Percentiles rank a stretch among this genome's conserved stretches.
phyloP scores from a whole-genome alignment of 2,329 filamentous ascomycete genomes.

The Verticillium isaacii region DNA sequence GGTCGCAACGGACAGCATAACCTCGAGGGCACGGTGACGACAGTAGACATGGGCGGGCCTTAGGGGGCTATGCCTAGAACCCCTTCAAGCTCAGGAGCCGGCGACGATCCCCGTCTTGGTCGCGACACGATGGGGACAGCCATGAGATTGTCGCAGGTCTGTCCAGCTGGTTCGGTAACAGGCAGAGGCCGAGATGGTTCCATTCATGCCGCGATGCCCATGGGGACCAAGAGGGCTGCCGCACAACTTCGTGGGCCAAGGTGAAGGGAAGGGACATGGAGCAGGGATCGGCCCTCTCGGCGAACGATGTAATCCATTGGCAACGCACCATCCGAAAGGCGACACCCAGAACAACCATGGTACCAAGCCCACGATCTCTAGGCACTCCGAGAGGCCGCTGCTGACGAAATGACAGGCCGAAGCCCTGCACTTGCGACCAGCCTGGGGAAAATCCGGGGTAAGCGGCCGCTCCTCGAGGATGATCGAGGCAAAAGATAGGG shows the following conservation, averaged over 20 bases:
- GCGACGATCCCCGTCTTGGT: no score
- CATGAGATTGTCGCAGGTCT: no score
- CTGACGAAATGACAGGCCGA: background rate
- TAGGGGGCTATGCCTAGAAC: no score
- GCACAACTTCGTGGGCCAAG: background rate
- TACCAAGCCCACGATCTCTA: background rate
- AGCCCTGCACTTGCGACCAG: background rate
- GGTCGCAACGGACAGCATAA: background rate
- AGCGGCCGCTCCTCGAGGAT: background rate
- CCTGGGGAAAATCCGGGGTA: slow-evolving; percentile 8
- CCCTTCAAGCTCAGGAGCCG: no score
- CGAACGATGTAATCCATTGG: background rate
- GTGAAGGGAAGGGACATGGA: background rate
- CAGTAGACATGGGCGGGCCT: no score
- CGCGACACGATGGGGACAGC: no score
- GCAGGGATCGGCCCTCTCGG: background rate
- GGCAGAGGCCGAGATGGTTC: background rate
- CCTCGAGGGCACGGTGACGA: background rate
- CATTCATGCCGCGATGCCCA: background rate
- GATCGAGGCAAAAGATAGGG: background rate
- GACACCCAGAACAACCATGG: background rate
- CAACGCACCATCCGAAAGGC: background rate
- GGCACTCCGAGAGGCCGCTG: background rate
- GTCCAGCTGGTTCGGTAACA: no score
- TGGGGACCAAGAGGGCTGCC: background rate